phyloP scores from a whole-genome alignment of 2,329 filamentous ascomycete genomes.

The Sporothrix dimorphospora region DNA sequence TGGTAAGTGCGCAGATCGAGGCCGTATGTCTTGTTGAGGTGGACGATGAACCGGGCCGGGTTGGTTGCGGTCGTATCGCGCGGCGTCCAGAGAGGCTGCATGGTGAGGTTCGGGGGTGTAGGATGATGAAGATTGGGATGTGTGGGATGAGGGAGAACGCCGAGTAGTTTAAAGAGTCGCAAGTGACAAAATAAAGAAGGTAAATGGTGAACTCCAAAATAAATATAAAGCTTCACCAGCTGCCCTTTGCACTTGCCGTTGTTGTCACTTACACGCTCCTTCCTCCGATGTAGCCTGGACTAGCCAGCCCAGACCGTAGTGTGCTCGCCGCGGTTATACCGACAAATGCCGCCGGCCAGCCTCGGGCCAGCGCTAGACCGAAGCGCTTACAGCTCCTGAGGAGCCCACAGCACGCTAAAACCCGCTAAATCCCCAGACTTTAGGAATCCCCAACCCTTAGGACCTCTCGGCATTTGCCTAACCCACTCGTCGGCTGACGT shows the following conservation, averaged over 20 bases:
- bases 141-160: not conserved
- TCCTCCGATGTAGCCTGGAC: too few species aligned
- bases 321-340: not conserved
- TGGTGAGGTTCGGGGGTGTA: too few species aligned
- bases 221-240: not conserved
- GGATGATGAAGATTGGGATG: too few species aligned
- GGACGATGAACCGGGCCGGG: slow-evolving; percentile 22
- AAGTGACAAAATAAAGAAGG: not conserved
- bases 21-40: slow-evolving; percentile 22
- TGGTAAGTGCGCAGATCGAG: slow-evolving; percentile 22
- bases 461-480: not conserved
- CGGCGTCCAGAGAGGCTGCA: slow-evolving; percentile 9
- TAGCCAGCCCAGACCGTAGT: too few species aligned
- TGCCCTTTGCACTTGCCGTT: not conserved
- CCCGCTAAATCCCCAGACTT: slow-evolving; percentile 3
- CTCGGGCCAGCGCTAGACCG: slow-evolving; percentile 12
- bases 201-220: not conserved
- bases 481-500: not conserved
- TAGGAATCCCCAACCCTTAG: not conserved
- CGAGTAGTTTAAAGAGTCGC: not conserved
- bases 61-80: slow-evolving; percentile 17
- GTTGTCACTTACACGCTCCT: too few species aligned
- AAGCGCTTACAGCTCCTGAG: not conserved
- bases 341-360: slow-evolving; percentile 14
- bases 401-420: not conserved